Base-by-base conservation (phyloP, 1,284 basidiomycete genomes). In the Clitocybe nebularis region DNA sequence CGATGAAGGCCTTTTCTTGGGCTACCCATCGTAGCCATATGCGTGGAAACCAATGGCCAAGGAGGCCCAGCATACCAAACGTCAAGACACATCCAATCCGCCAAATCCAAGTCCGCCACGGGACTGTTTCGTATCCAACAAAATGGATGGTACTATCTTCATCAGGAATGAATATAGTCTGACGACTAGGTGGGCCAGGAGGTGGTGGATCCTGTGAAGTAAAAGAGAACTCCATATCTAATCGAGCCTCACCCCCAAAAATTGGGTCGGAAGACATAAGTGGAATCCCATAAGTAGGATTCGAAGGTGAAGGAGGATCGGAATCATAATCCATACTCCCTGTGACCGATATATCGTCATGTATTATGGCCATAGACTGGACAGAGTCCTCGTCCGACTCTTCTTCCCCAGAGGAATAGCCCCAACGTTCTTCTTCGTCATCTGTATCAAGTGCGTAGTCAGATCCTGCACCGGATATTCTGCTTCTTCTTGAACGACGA, bases 1-100 rank as follows among this genome's bases (percentile, higher is more conserved):
- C 72, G 33, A 82, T 80, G 56, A 99, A 99, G 3, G 87, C 82
- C 41, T 78, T 86, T 62, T 95, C 90, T 41, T 71, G 74, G 1
- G 92, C 82, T n/a, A 91, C 85, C 75, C 84, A 93, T 25, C 78
- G 79, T 39, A 99, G 77, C 90, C 94, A 96, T 29, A 93, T 55
- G 3, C 74, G 79, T 36, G 96, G 95, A 52, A 96, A 82, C 96
- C 96, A 99, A 54, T 93, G 83, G 1, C 93, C 93, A 3, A 96
- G 63, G 10, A 99, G 75, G 6, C 81, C 86, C 23, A 98, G 68
- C 5, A 82, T 64, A 3, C 96, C 96, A 7, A 89, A 65, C 1
- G 85, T 80, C 10, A 89, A 44, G 5, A 90, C 55, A 56, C 88
- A 93, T 5, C 77, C 77, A 14, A 75, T 41, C 52, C 79, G 73